A percentile compares a stretch with the other conserved stretches of the same genome.
phyloP scores from a whole-genome alignment of 2,329 filamentous ascomycete species.

The Arthrobotrys entomopaga region DNA sequence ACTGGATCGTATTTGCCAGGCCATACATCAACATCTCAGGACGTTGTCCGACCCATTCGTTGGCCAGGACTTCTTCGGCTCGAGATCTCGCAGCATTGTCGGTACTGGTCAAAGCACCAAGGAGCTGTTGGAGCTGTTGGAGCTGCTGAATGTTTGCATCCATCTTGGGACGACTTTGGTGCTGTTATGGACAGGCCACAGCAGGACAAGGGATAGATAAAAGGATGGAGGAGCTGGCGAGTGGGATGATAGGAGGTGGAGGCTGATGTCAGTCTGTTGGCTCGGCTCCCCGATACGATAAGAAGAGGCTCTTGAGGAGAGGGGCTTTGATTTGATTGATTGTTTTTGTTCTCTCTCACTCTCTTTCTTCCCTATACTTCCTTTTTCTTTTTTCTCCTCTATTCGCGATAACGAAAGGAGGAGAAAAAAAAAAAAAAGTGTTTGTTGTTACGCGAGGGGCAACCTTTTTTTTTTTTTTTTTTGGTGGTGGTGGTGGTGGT shows the following conservation, averaged over 20 bases:
- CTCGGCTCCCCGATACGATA: constrained; percentile 33
- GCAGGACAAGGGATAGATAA: constrained; percentile 19
- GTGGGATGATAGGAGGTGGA: constrained; percentile 18
- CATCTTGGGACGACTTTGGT: constrained; percentile 24
- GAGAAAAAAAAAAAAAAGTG: constrained; percentile 36
- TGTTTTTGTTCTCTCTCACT: constrained; percentile 1
- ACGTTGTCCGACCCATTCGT: constrained; percentile 83
- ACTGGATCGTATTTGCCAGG: constrained; percentile 86
- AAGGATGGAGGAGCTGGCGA: constrained; percentile 1
- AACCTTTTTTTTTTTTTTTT: constrained; percentile 37
- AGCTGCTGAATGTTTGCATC: constrained; percentile 34
- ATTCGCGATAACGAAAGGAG: constrained; percentile 43
- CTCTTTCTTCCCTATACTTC: constrained; percentile 9
- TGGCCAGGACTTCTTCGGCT: constrained; percentile 89
- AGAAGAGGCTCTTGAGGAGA: constrained; percentile 13
- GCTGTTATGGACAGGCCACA: constrained; percentile 10
- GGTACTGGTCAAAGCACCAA: constrained; percentile 86
- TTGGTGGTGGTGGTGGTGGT: neutral
- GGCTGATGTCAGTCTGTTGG: constrained; percentile 15
- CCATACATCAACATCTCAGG: constrained; percentile 94
- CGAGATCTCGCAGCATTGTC: constrained; percentile 86
- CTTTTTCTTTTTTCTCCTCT: constrained; percentile 19
- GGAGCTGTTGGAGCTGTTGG: constrained; percentile 64
- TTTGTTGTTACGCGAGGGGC: constrained; percentile 55
- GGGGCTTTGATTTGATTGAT: constrained; percentile 39